Conservation (phyloP, 176 grass and related monocot species). For the Hyparrhenia diplandra region DNA sequence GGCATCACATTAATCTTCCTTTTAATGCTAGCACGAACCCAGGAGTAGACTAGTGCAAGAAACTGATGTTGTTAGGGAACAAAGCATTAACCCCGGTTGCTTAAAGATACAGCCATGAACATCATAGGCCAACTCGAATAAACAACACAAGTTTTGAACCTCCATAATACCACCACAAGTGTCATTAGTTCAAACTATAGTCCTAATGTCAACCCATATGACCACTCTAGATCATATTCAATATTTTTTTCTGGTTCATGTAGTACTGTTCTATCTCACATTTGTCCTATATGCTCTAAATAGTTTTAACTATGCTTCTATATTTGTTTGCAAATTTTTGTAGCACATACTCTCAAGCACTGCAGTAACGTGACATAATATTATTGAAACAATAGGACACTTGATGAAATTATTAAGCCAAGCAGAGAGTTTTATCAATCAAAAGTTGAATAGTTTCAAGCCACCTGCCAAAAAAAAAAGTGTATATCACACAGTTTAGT, state of each 20-base stretch:
- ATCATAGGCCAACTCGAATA: constrained; percentile 2
- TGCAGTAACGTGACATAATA: background rate
- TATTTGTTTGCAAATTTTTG: background rate
- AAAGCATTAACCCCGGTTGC: constrained; percentile 20
- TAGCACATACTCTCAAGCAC: background rate
- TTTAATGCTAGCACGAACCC: constrained; percentile 43
- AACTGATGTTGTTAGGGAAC: constrained; percentile 26
- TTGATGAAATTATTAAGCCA: constrained; percentile 13
- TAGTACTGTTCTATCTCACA: background rate
- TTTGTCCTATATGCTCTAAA: constrained; percentile 7
- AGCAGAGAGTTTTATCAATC: background rate
- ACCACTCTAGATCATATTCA: constrained; percentile 31
- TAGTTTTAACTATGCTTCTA: background rate
- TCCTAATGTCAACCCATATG: constrained; percentile 44
- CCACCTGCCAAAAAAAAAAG: constrained; percentile 10
- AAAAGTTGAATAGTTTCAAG: background rate
- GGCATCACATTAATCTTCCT: constrained; percentile 44
- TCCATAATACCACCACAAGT: constrained; percentile 19
- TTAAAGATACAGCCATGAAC: constrained; percentile 24
- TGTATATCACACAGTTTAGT: background rate
- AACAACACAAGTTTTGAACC: constrained; percentile 20
- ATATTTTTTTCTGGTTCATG: constrained; percentile 2
- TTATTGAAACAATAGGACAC: background rate
- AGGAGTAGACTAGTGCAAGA: constrained; percentile 37
- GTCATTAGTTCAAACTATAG: background rate